These are phyloP conservation scores for Cladosporium austrohemisphaericum DNA, from an alignment of 2,329 filamentous ascomycete species.

Conservation along the genomic window DNA sequence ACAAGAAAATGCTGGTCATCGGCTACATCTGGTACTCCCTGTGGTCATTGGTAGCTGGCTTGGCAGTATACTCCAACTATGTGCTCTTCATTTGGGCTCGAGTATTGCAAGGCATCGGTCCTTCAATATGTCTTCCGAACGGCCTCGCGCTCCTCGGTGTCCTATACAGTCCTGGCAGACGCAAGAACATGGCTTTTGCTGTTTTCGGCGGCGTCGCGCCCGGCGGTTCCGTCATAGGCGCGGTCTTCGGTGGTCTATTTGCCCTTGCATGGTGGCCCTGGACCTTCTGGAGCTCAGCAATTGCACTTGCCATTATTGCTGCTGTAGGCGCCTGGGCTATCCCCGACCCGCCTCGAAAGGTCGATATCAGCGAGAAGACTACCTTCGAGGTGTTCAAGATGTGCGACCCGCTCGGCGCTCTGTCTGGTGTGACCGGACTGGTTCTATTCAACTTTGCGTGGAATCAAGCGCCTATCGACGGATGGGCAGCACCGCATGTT, in stretches of 20 bases:
- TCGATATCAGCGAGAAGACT: constrained; percentile 3
- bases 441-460: constrained; percentile 33
- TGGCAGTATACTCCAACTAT: constrained; percentile 34
- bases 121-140: constrained; percentile 36
- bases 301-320: constrained; percentile 24
- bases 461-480: constrained; percentile 32
- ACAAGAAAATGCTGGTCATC: constrained; percentile 41
- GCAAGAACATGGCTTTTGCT: constrained; percentile 39
- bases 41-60: constrained; percentile 40
- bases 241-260: constrained; percentile 33
- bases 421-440: constrained; percentile 29
- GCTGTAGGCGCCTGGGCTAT: constrained; percentile 20
- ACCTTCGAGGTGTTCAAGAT: constrained; percentile 22
- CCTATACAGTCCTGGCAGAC: constrained; percentile 33
- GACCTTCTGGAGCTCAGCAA: constrained; percentile 28
- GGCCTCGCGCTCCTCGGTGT: constrained; percentile 36
- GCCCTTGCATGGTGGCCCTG: constrained; percentile 35
- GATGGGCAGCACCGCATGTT: constrained; percentile 29
- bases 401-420: constrained; percentile 22
- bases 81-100: constrained; percentile 37
- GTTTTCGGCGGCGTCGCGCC: constrained; percentile 37
- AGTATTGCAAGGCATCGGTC: constrained; percentile 40
- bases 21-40: constrained; percentile 41
- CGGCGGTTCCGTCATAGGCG: constrained; percentile 34
- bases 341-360: constrained; percentile 11